These are phyloP conservation scores for Oldenlandia corymbosa DNA, from an alignment of 257 asterid species.

Conservation along the genomic window DNA sequence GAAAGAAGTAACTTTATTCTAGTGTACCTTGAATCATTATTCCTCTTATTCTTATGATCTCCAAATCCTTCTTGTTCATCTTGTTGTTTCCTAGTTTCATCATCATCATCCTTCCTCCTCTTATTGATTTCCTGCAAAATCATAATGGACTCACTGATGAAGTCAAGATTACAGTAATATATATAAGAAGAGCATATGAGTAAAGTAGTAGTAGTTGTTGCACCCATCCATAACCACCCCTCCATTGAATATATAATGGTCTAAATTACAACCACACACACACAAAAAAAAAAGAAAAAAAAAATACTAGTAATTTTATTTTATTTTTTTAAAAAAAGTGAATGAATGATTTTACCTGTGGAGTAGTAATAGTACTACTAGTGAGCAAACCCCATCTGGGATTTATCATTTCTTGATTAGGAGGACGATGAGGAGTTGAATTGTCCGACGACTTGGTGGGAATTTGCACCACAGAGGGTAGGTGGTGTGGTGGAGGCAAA, in stretches of 20 bases:
- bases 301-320: too few relatives aligned
- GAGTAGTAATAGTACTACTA: too few relatives aligned
- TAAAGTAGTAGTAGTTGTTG: too few relatives aligned
- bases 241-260: too few relatives aligned
- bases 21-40: constrained; percentile 46
- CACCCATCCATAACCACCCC: too few relatives aligned
- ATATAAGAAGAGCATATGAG: too few relatives aligned
- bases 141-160: background rate
- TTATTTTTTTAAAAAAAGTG: too few relatives aligned
- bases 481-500: constrained; percentile 26
- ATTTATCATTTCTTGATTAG: constrained; percentile 25
- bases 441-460: too few relatives aligned
- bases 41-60: constrained; percentile 14
- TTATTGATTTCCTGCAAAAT: constrained; percentile 38
- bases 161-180: background rate
- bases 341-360: constrained; percentile 13
- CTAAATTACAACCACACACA: constrained; percentile 9
- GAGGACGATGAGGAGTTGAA: constrained; percentile 10
- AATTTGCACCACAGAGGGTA: constrained; percentile 10
- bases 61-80: constrained; percentile 19
- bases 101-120: background rate
- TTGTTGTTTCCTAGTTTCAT: constrained; percentile 16
- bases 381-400: constrained; percentile 31
- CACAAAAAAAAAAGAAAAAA: background rate
- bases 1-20: constrained; percentile 23